phyloP scores from a whole-genome alignment of 2,329 filamentous ascomycete genomes.

The Coniochaeta sp. region DNA sequence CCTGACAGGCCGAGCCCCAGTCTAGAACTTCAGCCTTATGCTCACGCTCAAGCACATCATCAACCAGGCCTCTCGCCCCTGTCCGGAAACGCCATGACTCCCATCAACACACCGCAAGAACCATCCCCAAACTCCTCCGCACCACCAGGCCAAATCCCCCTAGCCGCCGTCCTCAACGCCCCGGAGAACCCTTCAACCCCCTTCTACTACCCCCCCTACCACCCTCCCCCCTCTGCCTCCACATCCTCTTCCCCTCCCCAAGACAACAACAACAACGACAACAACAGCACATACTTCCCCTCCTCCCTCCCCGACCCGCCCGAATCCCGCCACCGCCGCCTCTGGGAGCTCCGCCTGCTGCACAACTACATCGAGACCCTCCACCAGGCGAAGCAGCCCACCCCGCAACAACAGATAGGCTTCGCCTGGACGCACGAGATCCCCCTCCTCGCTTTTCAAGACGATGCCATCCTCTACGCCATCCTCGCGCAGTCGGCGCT shows the following conservation, averaged over 20 bases:
- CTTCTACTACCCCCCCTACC: neutral
- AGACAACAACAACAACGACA: too few species aligned
- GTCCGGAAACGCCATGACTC: neutral
- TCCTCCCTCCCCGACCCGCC: slow-evolving; percentile 19
- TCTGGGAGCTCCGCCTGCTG: slow-evolving; percentile 28
- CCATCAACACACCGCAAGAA: neutral
- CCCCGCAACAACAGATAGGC: neutral
- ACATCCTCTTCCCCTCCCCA: neutral
- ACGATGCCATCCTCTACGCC: slow-evolving; percentile 26
- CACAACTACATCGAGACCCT: slow-evolving; percentile 22
- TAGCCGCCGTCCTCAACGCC: too few species aligned
- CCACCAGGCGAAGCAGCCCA: neutral
- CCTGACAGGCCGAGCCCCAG: neutral
- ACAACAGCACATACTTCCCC: too few species aligned
- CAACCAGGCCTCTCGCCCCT: neutral
- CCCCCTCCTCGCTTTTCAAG: slow-evolving; percentile 22
- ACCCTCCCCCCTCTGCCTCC: neutral
- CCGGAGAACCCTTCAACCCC: neutral
- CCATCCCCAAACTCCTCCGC: neutral
- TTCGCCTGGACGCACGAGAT: slow-evolving; percentile 25
- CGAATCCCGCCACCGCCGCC: slow-evolving; percentile 26
- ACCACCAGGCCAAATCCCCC: neutral
- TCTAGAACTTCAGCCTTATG: neutral
- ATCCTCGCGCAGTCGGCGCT: slow-evolving; percentile 29
- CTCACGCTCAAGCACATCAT: neutral